These are phyloP conservation scores for Aspergillus haitiensis DNA, from an alignment of 495 filamentous ascomycete genomes.

Conservation along the genomic window DNA sequence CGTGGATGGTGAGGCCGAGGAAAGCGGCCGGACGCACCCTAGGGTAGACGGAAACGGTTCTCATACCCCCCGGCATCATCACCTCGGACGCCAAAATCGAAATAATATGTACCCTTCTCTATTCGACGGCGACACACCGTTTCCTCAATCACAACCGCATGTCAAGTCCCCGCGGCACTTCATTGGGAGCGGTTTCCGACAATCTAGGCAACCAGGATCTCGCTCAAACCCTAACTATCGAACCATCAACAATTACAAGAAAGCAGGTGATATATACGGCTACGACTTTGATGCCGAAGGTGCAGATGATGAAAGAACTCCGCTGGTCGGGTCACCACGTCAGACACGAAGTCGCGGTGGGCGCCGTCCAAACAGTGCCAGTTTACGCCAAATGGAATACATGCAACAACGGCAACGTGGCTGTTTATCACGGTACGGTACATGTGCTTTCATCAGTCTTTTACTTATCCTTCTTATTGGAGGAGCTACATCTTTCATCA, in stretches of 20 bases:
- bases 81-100: constrained; percentile 72
- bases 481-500: constrained; percentile 80
- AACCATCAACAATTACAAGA: constrained; percentile 49
- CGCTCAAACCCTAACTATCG: constrained; percentile 41
- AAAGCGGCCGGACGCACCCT: constrained; percentile 60
- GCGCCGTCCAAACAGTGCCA: constrained; percentile 57
- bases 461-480: constrained; percentile 75
- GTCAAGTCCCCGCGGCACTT: constrained; percentile 64
- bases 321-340: constrained; percentile 69
- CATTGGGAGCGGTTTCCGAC: constrained; percentile 37
- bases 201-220: constrained; percentile 35
- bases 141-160: constrained; percentile 46
- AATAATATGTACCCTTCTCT: constrained; percentile 67
- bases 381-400: constrained; percentile 71
- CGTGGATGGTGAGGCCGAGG: constrained; percentile 62
- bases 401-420: constrained; percentile 66
- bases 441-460: constrained; percentile 72
- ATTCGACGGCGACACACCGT: constrained; percentile 76
- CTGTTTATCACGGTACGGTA: constrained; percentile 70
- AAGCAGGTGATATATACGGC: constrained; percentile 55
- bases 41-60: constrained; percentile 59
- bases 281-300: constrained; percentile 73
- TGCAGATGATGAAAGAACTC: constrained; percentile 88
- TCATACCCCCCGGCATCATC: constrained; percentile 69
- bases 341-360: constrained; percentile 58